phyloP scores from a whole-genome alignment of 1,284 basidiomycete species.

The Malassezia cuniculi region DNA sequence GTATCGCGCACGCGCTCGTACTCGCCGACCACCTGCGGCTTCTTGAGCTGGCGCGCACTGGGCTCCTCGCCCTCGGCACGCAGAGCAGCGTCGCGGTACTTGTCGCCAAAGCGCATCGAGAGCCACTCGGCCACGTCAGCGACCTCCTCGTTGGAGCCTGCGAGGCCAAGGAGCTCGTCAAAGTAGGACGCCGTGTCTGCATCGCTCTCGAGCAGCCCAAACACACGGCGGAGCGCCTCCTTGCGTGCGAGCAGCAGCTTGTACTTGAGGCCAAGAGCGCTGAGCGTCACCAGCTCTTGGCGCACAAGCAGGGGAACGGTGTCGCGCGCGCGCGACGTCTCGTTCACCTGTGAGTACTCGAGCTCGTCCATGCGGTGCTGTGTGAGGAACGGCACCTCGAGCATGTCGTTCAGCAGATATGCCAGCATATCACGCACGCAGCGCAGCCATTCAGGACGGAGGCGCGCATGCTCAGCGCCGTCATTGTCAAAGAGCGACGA shows the following conservation, averaged over 20 bases:
- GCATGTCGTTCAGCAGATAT: conserved; percentile 70
- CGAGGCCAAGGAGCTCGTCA: conserved; percentile 42
- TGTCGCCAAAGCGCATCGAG: conserved; percentile 58
- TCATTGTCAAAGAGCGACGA: conserved; percentile 54
- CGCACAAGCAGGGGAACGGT: conserved; percentile 30
- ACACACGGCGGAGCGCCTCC: conserved; percentile 31
- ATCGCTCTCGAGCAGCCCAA: conserved; percentile 18
- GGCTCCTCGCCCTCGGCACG: conserved; percentile 62
- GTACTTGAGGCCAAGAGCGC: conserved; percentile 51
- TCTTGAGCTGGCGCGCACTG: conserved; percentile 53
- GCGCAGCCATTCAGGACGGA: conserved; percentile 60
- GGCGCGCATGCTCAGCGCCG: conserved; percentile 53
- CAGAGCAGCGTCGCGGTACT: conserved; percentile 38
- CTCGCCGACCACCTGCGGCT: conserved; percentile 68
- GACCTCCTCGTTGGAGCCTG: conserved; percentile 63
- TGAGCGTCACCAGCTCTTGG: conserved; percentile 51
- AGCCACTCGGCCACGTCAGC: conserved; percentile 88
- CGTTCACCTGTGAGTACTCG: conserved; percentile 52
- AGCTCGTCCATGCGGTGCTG: conserved; percentile 83
- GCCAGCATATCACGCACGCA: conserved; percentile 69
- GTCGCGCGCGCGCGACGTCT: conserved; percentile 15
- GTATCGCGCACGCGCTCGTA: conserved; percentile 76
- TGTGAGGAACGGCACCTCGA: conserved; percentile 91
- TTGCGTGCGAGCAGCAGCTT: conserved; percentile 35
- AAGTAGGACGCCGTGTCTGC: conserved; percentile 12